phyloP scores from a whole-genome alignment of 106 monocot species.

The Gastrodia elata region DNA sequence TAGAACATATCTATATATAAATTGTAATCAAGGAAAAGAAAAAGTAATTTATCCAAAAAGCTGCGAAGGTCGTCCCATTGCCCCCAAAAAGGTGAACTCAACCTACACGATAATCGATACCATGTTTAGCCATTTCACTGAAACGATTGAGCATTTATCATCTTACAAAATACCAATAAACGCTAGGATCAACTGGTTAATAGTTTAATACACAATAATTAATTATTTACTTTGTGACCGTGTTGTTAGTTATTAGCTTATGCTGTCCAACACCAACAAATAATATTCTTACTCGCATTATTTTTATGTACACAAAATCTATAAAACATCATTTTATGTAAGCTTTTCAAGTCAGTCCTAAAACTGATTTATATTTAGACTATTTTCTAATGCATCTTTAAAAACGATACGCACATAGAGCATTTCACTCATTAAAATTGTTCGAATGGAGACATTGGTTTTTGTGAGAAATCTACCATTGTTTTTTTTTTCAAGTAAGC shows the following conservation, averaged over 20 bases:
- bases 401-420: background rate
- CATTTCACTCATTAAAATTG: background rate
- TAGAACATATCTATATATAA: background rate
- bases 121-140: background rate
- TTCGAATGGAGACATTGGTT: background rate
- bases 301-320: too few species aligned
- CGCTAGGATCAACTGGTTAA: background rate
- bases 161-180: background rate
- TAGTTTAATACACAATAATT: too few species aligned
- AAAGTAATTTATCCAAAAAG: constrained; percentile 10
- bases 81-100: background rate
- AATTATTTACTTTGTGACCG: too few species aligned
- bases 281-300: too few species aligned
- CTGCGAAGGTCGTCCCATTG: constrained; percentile 5
- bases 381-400: too few species aligned
- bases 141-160: background rate
- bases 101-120: constrained; percentile 1
- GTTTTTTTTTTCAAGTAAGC: background rate
- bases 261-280: too few species aligned
- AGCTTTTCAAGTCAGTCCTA: too few species aligned
- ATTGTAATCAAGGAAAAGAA: background rate
- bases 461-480: background rate
- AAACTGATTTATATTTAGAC: too few species aligned
- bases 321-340: too few species aligned
- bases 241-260: too few species aligned